Percentiles rank a stretch among this genome's conserved stretches.
Evolutionary conservation across 164 flowering plant species (phyloP).

Genomic region (Santalum album): DNA sequence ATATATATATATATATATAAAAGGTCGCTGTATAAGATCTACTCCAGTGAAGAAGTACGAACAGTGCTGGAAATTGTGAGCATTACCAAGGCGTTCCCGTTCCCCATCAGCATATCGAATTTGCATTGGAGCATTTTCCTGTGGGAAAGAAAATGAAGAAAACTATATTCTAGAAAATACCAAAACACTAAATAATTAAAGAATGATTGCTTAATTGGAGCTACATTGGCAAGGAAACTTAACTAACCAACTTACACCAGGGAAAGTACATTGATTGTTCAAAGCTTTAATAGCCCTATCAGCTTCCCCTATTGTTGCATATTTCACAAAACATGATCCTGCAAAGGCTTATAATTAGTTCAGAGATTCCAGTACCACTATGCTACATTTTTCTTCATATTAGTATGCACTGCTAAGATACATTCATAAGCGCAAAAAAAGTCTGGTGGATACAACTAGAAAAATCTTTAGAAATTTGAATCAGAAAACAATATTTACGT

Average conservation of each 20-base stretch:
- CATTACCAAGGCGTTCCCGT: constrained; percentile 42
- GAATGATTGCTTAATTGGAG: neutral
- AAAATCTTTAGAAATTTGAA: no score
- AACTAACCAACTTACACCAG: constrained; percentile 37
- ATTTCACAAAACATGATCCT: constrained; percentile 65
- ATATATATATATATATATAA: no score
- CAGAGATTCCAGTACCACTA: neutral
- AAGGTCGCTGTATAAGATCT: no score
- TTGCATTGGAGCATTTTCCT: constrained; percentile 32
- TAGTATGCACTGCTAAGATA: no score
- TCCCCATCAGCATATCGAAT: constrained; percentile 54
- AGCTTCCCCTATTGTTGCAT: constrained; percentile 40
- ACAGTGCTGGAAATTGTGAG: no score
- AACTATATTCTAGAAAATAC: no score
- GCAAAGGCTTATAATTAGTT: constrained; percentile 4
- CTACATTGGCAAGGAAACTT: neutral
- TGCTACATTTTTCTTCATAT: no score
- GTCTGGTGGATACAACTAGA: no score
- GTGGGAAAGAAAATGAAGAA: neutral
- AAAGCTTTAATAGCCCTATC: constrained; percentile 47
- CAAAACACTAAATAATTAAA: neutral
- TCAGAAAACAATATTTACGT: no score
- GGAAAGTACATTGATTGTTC: constrained; percentile 31
- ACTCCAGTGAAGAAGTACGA: no score
- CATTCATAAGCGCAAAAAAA: no score